Percentiles rank a stretch among this genome's conserved stretches.
These are phyloP conservation scores for Blastomyces parvus DNA, from an alignment of 2,329 filamentous ascomycete species.

Conservation along the genomic window DNA sequence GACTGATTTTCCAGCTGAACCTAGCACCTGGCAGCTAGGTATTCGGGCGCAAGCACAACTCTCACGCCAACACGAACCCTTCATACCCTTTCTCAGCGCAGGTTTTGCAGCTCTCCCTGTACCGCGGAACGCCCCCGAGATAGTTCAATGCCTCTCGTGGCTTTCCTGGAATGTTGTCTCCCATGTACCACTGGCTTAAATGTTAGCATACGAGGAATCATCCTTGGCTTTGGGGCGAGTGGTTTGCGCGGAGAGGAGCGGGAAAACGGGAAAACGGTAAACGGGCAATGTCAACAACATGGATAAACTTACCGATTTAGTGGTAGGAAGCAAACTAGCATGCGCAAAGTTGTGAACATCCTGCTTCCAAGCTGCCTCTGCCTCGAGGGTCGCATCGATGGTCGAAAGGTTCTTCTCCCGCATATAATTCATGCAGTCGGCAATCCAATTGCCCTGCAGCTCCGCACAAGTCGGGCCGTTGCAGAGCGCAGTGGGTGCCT, in stretches of 20 bases:
- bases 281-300: not conserved
- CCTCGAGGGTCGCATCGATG: conserved; percentile 43
- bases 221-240: not conserved
- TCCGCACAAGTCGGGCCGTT: conserved; percentile 48
- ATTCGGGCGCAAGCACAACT: not conserved
- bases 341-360: conserved; percentile 38
- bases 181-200: conserved; percentile 40
- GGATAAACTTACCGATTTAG: conserved; percentile 28
- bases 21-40: not conserved
- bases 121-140: conserved; percentile 19
- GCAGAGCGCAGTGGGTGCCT: conserved; percentile 47
- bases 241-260: not conserved
- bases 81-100: conserved; percentile 2
- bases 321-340: conserved; percentile 39
- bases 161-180: conserved; percentile 47
- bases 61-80: not conserved
- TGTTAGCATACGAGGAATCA: not conserved
- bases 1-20: not conserved
- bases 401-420: conserved; percentile 39
- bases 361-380: conserved; percentile 43
- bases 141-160: conserved; percentile 44
- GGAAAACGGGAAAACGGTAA: not conserved
- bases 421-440: conserved; percentile 43
- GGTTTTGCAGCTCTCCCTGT: not conserved
- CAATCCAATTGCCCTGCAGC: conserved; percentile 49